Percentiles rank a stretch among this genome's conserved stretches.
phyloP scores from a whole-genome alignment of 2,329 filamentous ascomycete species.

The Colletotrichum acutatum region DNA sequence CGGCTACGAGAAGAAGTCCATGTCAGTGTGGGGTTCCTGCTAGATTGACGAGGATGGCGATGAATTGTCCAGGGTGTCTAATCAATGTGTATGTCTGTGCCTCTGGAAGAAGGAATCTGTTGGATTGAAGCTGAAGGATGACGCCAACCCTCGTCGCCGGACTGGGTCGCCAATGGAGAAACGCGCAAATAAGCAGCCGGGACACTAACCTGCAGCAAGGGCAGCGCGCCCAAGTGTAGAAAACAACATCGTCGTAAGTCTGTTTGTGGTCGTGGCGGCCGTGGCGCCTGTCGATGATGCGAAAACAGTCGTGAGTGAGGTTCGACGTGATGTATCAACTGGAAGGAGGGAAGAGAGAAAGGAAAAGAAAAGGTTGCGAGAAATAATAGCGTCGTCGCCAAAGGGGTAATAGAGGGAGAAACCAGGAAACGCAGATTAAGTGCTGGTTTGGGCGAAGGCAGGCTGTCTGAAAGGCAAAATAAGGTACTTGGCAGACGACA shows the following conservation, averaged over 20 bases:
- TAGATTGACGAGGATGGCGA: background rate
- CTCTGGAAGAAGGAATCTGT: background rate
- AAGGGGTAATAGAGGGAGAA: background rate
- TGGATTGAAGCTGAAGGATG: background rate
- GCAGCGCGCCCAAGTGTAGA: slow-evolving; percentile 28
- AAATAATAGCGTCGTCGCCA: background rate
- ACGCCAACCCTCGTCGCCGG: background rate
- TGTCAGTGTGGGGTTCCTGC: slow-evolving; percentile 20
- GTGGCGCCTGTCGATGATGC: background rate
- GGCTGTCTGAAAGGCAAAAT: background rate
- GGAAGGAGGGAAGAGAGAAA: background rate
- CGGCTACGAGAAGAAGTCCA: slow-evolving; percentile 16
- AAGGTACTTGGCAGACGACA: slow-evolving; percentile 8
- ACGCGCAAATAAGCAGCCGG: slow-evolving; percentile 8
- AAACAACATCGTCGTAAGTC: slow-evolving; percentile 31
- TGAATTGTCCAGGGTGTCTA: background rate
- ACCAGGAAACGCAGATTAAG: slow-evolving; percentile 7
- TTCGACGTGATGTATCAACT: background rate
- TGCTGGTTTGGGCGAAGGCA: slow-evolving; percentile 15
- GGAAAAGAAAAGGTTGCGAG: background rate
- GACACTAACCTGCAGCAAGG: slow-evolving; percentile 35
- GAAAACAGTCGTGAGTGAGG: background rate
- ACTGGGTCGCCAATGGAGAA: background rate
- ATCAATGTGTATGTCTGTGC: background rate
- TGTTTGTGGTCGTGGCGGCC: background rate